A percentile compares a stretch with the other conserved stretches of the same genome.
Conservation (phyloP, 108 stramenopile genomes). For the Epithemia pelagica region DNA sequence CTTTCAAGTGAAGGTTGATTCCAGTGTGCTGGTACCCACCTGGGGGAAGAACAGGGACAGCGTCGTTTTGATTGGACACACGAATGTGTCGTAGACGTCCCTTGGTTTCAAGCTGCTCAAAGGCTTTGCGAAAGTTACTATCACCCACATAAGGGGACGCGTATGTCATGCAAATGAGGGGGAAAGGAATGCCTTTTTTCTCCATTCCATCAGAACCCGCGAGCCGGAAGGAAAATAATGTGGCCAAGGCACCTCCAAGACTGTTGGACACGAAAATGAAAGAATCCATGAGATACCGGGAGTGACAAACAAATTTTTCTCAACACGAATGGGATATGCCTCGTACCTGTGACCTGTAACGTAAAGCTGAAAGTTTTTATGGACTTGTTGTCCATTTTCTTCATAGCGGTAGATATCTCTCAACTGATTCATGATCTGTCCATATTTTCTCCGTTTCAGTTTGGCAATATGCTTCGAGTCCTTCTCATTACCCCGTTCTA, state of each 20-base stretch:
- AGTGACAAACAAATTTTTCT: too few species aligned
- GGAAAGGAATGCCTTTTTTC: constrained; percentile 28
- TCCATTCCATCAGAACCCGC: not conserved
- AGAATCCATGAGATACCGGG: not conserved
- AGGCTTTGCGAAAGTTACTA: constrained; percentile 30
- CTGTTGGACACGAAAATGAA: constrained; percentile 51
- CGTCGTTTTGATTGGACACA: constrained; percentile 53
- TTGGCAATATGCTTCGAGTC: not conserved
- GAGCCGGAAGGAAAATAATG: constrained; percentile 52
- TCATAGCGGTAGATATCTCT: not conserved
- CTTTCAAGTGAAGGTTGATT: not conserved
- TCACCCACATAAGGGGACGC: constrained; percentile 57
- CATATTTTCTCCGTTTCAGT: not conserved
- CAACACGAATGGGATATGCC: too few species aligned
- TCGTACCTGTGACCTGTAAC: not conserved
- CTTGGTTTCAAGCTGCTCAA: constrained; percentile 37
- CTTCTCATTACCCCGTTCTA: not conserved
- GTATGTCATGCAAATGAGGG: constrained; percentile 50
- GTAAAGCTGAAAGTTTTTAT: not conserved
- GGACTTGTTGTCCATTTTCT: not conserved
- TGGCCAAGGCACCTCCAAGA: constrained; percentile 59
- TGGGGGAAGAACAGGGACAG: constrained; percentile 1
- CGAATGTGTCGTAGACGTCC: constrained; percentile 45
- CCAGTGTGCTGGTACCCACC: not conserved
- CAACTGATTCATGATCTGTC: not conserved